Percentiles rank a stretch among this genome's conserved stretches.
Conservation (phyloP, 1,284 basidiomycete genomes). For the Malassezia psittaci region DNA sequence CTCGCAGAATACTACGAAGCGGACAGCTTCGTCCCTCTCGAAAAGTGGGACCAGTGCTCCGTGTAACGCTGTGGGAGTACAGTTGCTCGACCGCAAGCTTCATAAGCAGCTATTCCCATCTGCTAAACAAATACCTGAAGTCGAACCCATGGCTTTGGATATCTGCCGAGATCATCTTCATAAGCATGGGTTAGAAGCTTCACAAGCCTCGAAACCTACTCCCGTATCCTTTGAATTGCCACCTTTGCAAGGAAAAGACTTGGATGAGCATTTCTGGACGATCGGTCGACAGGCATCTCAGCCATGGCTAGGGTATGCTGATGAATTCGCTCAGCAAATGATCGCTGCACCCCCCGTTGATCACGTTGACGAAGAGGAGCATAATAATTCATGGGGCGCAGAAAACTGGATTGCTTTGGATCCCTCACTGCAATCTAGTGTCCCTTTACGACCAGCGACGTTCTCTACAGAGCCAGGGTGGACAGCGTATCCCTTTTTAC, state of each 20-base stretch:
- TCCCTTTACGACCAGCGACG: conserved; percentile 52
- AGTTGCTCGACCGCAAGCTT: conserved; percentile 69
- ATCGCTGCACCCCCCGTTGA: conserved; percentile 57
- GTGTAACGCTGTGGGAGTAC: conserved; percentile 80
- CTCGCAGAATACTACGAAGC: no score
- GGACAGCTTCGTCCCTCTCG: no score
- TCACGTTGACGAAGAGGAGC: conserved; percentile 12
- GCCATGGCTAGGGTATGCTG: conserved; percentile 71
- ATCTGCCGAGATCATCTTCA: conserved; percentile 70
- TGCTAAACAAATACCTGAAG: conserved; percentile 55
- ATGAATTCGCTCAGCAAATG: conserved; percentile 55
- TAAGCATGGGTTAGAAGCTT: conserved; percentile 67
- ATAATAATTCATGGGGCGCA: conserved; percentile 19
- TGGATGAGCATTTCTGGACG: conserved; percentile 79
- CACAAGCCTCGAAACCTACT: conserved; percentile 67
- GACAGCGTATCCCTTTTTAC: conserved; percentile 67
- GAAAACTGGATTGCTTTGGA: conserved; percentile 38
- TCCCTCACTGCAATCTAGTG: conserved; percentile 19
- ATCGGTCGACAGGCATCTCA: conserved; percentile 65
- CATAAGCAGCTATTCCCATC: conserved; percentile 72
- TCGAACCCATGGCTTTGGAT: conserved; percentile 58
- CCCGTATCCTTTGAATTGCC: conserved; percentile 74
- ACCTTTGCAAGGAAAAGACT: conserved; percentile 65
- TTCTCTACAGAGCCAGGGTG: conserved; percentile 76
- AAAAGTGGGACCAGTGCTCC: conserved; percentile 7